Base-by-base conservation (phyloP, 441 rosid species). In the Euphorbia schlechtendalii region DNA sequence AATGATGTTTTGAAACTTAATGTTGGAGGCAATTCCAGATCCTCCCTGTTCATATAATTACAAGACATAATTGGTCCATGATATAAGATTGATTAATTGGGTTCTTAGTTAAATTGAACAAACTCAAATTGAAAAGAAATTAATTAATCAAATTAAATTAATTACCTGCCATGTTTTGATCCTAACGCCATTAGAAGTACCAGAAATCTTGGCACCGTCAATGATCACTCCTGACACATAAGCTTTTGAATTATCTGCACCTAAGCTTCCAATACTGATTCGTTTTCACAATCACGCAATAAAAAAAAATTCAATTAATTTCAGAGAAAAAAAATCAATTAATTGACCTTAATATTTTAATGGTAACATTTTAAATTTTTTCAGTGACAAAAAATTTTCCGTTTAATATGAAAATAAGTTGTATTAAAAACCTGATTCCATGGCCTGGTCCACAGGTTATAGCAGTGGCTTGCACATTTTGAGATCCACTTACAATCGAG, bases 401-500 rank as follows among this genome's bases (percentile, higher is more conserved):
- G 6, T 3, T 2, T 3, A 2, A 43, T 43, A 12, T 6, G 13
- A 12, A 12, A 10, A 15, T 5, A 22, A 18, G 54, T 14, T 52
- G 56, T 13, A 52, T 2, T 3, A 22, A 15, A 21, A 55, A 91
- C 98, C 96, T 91, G 65, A 92, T 87, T 49, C 98, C 98, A 43
- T 92, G 98, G 46, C 98, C 96, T 1, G 96, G 96, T 34, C 98
- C 96, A 56, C 96, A 92, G 9, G 80, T 80, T 62, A 87, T 74
- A 71, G 72, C 71, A 56, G 21, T 64, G 15, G 82, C 87, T 60
- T 79, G 66, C 61, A 92, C 87, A 69, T 84, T 76, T 63, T 86
- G 65, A 2, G 96, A 84, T 36, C 89, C 96, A 56, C 77, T 80
- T 34, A 80, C 96, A 58, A 89, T 86, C 17, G 96, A 89, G 68